Evolutionary conservation across 2,329 filamentous ascomycete species (phyloP).

Genomic region (Helminthosporium solani): DNA sequence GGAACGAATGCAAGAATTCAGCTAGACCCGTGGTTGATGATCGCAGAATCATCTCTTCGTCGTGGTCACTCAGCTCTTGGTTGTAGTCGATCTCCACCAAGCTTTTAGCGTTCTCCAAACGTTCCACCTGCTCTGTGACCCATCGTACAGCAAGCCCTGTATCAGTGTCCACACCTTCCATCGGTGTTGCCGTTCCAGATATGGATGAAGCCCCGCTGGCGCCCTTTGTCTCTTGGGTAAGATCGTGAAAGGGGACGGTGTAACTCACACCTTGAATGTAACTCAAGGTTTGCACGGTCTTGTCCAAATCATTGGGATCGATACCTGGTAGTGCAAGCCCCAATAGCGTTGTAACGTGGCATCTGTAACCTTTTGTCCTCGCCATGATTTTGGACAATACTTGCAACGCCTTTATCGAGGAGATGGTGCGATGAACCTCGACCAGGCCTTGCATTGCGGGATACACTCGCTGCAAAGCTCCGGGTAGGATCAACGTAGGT

Average conservation of each 20-base stretch:
- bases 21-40: slow-evolving; percentile 93
- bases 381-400: slow-evolving; percentile 90
- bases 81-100: slow-evolving; percentile 84
- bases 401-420: slow-evolving; percentile 86
- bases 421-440: slow-evolving; percentile 94
- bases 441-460: slow-evolving; percentile 95
- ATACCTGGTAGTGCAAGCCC: slow-evolving; percentile 92
- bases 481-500: slow-evolving; percentile 86
- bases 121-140: slow-evolving; percentile 91
- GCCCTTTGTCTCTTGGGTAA: slow-evolving; percentile 60
- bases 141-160: slow-evolving; percentile 76
- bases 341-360: slow-evolving; percentile 91
- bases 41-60: slow-evolving; percentile 82
- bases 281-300: slow-evolving; percentile 89
- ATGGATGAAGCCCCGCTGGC: slow-evolving; percentile 10
- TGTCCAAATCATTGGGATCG: slow-evolving; percentile 95
- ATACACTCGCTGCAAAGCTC: slow-evolving; percentile 92
- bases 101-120: slow-evolving; percentile 85
- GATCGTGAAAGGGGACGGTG: slow-evolving; percentile 86
- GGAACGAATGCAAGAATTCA: slow-evolving; percentile 86
- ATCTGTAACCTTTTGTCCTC: slow-evolving; percentile 91
- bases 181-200: slow-evolving; percentile 35
- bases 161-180: slow-evolving; percentile 39
- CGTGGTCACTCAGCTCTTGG: slow-evolving; percentile 76
- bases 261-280: slow-evolving; percentile 96